Base-by-base conservation (phyloP, 148 eudicot species). In the Selenicereus undatus region DNA sequence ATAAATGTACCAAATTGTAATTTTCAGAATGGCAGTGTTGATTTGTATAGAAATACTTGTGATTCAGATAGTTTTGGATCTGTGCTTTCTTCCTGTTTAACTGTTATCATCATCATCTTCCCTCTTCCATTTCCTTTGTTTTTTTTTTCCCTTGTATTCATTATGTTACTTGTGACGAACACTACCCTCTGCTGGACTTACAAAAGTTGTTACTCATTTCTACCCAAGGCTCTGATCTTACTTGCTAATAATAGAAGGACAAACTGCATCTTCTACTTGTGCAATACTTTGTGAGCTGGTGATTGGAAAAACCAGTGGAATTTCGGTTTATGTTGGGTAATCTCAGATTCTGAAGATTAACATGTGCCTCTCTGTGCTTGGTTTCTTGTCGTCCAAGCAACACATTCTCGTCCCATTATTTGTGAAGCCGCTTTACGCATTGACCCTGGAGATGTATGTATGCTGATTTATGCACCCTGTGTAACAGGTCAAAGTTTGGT, bases 401-500 rank as follows among this genome's bases (percentile, higher is more conserved):
- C 75, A 51, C 58, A 2, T 8, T 48, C n/a, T 48, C 58, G 48
- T 74, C 76, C 17, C 71, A 78, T 29, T 54, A 58, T 79, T 6
- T 43, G 21, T 70, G 17, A 29, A 29, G 52, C 6, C 43, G n/a
- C 24, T 54, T 35, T 35, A 14, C 24, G 71, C n/a, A 7, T 35
- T 18, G 29, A 36, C 36, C 4, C 35, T 73, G 22, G 1, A 39
- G 13, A 39, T 69, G 64, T 60, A 32, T 7, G 21, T 36, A 50
- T 50, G 51, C 20, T 39, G 39, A 71, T 26, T 32, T 82, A 50
- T 80, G 71, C 56, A 78, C 60, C 73, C 62, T 48, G 27, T 65
- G 74, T 76, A 48, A 78, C 89, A 91, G 95, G 95, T 91, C 76
- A 91, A 91, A 85, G 87, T 91, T 29, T 91, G 95, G 95, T 90